phyloP scores from a whole-genome alignment of 2,329 filamentous ascomycete genomes.

The Sarocladiaceae sp. region DNA sequence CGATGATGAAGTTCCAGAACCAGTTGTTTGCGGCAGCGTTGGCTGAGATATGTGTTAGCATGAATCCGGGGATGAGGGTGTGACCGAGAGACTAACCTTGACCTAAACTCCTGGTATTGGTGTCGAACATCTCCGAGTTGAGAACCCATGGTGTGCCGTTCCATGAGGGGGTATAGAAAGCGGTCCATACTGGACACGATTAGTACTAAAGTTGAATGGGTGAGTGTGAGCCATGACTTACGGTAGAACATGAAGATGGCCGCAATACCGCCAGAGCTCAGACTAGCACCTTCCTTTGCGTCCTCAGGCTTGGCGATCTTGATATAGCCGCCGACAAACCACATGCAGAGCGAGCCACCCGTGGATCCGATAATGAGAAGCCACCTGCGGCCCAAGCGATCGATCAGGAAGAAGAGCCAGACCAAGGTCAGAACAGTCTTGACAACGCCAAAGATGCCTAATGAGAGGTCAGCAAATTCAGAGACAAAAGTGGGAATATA shows the following conservation, averaged over 20 bases:
- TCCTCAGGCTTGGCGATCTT: conserved; percentile 32
- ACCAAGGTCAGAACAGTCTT: conserved; percentile 61
- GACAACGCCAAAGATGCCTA: conserved; percentile 60
- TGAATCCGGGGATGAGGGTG: background rate
- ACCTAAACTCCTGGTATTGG: conserved; percentile 57
- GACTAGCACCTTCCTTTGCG: conserved; percentile 20
- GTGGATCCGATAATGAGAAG: conserved; percentile 57
- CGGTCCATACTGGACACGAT: conserved; percentile 41
- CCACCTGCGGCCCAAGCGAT: conserved; percentile 40
- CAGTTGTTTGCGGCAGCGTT: conserved; percentile 69
- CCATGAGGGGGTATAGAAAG: conserved; percentile 68
- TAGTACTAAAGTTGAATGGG: no score
- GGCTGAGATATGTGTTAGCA: conserved; percentile 31
- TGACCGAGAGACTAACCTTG: conserved; percentile 32
- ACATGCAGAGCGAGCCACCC: conserved; percentile 57
- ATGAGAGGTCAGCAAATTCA: background rate
- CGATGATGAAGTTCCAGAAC: conserved; percentile 68
- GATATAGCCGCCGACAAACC: conserved; percentile 55
- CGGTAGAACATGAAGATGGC: conserved; percentile 66
- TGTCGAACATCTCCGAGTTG: conserved; percentile 72
- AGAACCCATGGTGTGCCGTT: conserved; percentile 74
- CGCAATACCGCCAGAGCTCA: conserved; percentile 46
- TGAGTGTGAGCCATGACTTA: conserved; percentile 34
- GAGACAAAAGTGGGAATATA: background rate
- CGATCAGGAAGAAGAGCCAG: conserved; percentile 62